Evolutionary conservation across 2,329 filamentous ascomycete species (phyloP).

Genomic region (Sporothrix schenckii): DNA sequence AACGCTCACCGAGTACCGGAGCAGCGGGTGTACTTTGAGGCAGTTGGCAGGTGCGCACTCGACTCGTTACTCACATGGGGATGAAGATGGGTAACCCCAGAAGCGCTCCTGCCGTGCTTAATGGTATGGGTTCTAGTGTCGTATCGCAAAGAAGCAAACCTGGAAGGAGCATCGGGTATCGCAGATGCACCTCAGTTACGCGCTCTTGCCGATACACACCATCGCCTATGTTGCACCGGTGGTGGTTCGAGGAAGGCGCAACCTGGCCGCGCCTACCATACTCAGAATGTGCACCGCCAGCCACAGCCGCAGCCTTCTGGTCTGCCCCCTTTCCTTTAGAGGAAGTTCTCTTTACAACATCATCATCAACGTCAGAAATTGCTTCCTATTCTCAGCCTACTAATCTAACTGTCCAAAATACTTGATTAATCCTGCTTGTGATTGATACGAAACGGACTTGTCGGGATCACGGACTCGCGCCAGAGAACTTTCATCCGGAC

Average conservation of each 20-base stretch:
- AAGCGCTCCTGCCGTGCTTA: neutral
- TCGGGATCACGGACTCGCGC: neutral
- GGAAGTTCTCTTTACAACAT: neutral
- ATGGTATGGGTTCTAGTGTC: neutral
- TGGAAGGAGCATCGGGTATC: neutral
- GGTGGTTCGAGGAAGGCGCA: neutral
- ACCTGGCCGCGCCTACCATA: neutral
- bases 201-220: neutral
- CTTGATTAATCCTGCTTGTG: too few species aligned
- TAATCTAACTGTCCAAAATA: too few species aligned
- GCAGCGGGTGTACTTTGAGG: neutral
- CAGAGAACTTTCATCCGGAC: slow-evolving; percentile 7
- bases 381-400: neutral
- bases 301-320: neutral
- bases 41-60: neutral
- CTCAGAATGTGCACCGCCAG: neutral
- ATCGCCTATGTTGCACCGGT: neutral
- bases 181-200: neutral
- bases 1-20: slow-evolving; percentile 25
- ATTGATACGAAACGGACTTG: neutral
- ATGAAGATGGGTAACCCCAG: neutral
- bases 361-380: too few species aligned
- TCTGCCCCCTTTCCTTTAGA: neutral
- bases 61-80: neutral
- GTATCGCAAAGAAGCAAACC: neutral